Conservation (phyloP, 2,329 filamentous ascomycete genomes). For the Stachybotrys echinatus region DNA sequence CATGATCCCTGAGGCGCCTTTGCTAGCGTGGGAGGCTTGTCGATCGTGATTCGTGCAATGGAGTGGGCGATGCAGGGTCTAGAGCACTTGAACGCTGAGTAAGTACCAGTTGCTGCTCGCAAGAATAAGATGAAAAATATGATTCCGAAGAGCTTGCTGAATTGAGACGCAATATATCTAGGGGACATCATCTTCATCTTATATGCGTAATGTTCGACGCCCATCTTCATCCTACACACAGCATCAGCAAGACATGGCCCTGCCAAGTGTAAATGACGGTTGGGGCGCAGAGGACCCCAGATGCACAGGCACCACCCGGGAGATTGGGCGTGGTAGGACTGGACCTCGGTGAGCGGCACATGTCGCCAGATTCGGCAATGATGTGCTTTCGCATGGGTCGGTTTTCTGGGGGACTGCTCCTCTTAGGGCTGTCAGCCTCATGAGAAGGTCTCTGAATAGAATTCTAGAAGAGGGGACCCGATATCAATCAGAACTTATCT, state of each 20-base stretch:
- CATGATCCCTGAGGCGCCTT: not conserved
- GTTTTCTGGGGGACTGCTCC: too few relatives aligned
- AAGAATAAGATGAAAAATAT: too few relatives aligned
- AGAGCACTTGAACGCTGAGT: too few relatives aligned
- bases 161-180: too few relatives aligned
- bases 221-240: not conserved
- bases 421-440: too few relatives aligned
- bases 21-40: not conserved
- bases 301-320: not conserved
- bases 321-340: not conserved
- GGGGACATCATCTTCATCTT: not conserved
- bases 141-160: too few relatives aligned
- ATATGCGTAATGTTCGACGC: not conserved
- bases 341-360: not conserved
- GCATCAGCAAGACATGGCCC: not conserved
- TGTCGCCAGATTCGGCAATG: not conserved
- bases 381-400: not conserved
- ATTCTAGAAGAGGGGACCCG: too few relatives aligned
- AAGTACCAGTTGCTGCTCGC: too few relatives aligned
- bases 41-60: too few relatives aligned
- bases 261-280: not conserved
- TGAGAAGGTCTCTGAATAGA: too few relatives aligned
- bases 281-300: not conserved
- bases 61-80: too few relatives aligned
- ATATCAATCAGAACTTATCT: too few relatives aligned